Evolutionary conservation across 257 asterid genomes (phyloP), one percentile per base, ranked within the genome.

Genomic region (Coffea eugenioides): DNA sequence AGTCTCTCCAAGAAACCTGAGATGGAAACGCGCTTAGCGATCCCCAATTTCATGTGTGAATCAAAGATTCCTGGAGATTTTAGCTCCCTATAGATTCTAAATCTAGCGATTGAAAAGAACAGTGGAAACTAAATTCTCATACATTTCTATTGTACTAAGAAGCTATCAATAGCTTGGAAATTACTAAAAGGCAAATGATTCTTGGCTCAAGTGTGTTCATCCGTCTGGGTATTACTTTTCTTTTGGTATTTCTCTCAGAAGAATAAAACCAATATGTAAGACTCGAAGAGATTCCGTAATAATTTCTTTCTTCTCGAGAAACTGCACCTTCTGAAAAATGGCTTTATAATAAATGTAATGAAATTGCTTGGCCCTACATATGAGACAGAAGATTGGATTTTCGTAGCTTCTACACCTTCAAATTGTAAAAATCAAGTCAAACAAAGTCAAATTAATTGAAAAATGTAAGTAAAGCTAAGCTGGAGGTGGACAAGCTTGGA

Each of bases 1-100:
- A 0, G 95, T 88, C 83, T 89, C 88, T 48, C 96, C 95, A 70
- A 93, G 87, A 78, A 90, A 87, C 99, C 98, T 93, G 87, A 27
- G 75, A 76, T 64, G 34, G 68, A 56, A 80, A 21, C 49, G 57
- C 57, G 12, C 20, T 52, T 12, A 52, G 20, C 18, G 0, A 69
- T 5, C 8, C 13, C 27, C 1, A 34, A 18, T 65, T 62, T 57
- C 18, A 52, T 56, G 13, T 74, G 51, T 52, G 57, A 74, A 56
- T 74, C 36, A 31, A 36, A 36, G 8, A 23, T 10, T 9, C 0
- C 43, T 13, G 16, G 14, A 52, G 39, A 52, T 23, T 74, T 59
- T 45, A 27, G 43, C 3, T 67, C 72, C 12, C 23, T 67, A 15
- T 5, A 36, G 46, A 20, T 67, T 67, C 48, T 66, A 34, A 12